A percentile compares a stretch with the other conserved stretches of the same genome.
phyloP scores from a whole-genome alignment of 768 basidiomycete species.

The Piloderma croceum region DNA sequence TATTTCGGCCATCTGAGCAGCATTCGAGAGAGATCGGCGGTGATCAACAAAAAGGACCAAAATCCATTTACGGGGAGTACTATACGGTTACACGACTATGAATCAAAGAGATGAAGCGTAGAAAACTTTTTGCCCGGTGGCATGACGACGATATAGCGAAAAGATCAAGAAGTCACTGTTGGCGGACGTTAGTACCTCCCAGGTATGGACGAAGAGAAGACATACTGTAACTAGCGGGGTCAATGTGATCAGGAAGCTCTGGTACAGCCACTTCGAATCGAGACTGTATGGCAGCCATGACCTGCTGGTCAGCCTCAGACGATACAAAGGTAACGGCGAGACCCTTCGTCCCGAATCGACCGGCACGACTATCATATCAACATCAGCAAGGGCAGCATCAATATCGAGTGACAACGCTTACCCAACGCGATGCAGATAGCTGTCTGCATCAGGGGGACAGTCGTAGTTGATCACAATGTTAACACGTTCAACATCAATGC shows the following conservation, averaged over 20 bases:
- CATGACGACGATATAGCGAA: too few species aligned
- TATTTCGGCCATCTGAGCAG: too few species aligned
- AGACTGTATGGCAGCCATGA: constrained; percentile 91
- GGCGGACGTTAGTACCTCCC: constrained; percentile 4
- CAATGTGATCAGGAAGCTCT: constrained; percentile 89
- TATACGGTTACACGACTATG: too few species aligned
- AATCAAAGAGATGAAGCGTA: too few species aligned
- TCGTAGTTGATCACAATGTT: constrained; percentile 99
- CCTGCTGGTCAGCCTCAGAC: constrained; percentile 86
- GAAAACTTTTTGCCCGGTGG: too few species aligned
- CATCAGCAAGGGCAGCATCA: constrained; percentile 2
- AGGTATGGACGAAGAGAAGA: constrained; percentile 15
- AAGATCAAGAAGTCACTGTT: not conserved
- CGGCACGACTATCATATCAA: constrained; percentile 69
- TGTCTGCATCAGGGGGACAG: constrained; percentile 94
- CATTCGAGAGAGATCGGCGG: too few species aligned
- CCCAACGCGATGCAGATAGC: constrained; percentile 98
- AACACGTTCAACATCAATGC: constrained; percentile 98
- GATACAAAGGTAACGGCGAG: constrained; percentile 96
- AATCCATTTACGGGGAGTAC: too few species aligned
- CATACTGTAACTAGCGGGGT: constrained; percentile 93
- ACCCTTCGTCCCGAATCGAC: constrained; percentile 99
- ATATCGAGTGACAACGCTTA: constrained; percentile 29
- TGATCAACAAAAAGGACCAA: too few species aligned
- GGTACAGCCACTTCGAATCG: constrained; percentile 97